These are phyloP conservation scores for Aspergillus transmontanensis DNA, from an alignment of 2,329 filamentous ascomycete genomes.

Conservation along the genomic window DNA sequence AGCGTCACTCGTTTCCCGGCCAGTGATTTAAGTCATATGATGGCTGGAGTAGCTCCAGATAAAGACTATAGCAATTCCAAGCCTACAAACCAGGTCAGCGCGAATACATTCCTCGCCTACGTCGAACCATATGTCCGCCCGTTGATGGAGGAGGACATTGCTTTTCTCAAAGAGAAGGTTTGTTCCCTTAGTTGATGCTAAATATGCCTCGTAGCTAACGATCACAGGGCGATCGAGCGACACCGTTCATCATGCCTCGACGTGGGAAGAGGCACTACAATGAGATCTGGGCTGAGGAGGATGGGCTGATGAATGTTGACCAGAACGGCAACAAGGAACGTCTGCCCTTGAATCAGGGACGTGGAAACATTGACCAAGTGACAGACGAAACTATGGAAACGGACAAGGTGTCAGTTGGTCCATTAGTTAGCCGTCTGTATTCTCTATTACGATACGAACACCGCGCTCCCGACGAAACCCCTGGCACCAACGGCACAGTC, in stretches of 20 bases:
- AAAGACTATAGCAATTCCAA: constrained; percentile 95
- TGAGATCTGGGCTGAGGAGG: constrained; percentile 93
- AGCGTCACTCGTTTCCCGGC: constrained; percentile 82
- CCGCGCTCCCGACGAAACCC: constrained; percentile 58
- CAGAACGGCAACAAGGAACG: constrained; percentile 64
- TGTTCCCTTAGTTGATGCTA: constrained; percentile 21
- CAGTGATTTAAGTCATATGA: constrained; percentile 78
- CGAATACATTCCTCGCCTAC: constrained; percentile 88
- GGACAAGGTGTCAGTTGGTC: constrained; percentile 85
- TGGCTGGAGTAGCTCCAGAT: constrained; percentile 86
- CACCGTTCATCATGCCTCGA: constrained; percentile 82
- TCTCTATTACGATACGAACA: constrained; percentile 78
- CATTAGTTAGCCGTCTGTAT: constrained; percentile 78
- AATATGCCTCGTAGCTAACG: constrained; percentile 14
- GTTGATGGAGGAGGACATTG: constrained; percentile 89
- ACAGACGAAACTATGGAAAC: constrained; percentile 84
- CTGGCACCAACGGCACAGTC: constrained; percentile 54
- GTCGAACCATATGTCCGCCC: constrained; percentile 89
- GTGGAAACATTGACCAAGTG: constrained; percentile 84
- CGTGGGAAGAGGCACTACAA: constrained; percentile 83
- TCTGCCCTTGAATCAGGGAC: constrained; percentile 76
- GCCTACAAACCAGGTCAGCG: constrained; percentile 90
- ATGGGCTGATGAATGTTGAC: constrained; percentile 76
- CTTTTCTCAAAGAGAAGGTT: constrained; percentile 82
- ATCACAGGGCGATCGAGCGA: constrained; percentile 70